A percentile compares a stretch with the other conserved stretches of the same genome.
Evolutionary conservation across 1,284 basidiomycete species (phyloP).

Genomic region (Malassezia yamatoensis): DNA sequence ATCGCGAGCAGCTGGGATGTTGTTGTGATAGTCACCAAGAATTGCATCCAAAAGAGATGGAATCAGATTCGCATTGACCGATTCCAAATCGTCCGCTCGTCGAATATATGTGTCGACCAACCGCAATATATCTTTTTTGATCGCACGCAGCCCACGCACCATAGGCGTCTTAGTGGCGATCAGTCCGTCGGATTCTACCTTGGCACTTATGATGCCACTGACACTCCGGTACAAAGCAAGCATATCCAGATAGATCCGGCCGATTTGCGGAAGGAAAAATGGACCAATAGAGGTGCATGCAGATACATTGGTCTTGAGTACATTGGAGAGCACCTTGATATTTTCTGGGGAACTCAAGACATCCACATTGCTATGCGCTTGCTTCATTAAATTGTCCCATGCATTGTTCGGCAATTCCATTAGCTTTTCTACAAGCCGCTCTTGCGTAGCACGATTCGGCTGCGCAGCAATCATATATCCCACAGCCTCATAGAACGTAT

Average conservation of each 20-base stretch:
- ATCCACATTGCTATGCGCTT: conserved; percentile 85
- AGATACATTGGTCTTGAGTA: conserved; percentile 96
- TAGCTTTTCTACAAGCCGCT: conserved; percentile 82
- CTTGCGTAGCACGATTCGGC: conserved; percentile 92
- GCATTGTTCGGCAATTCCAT: conserved; percentile 98
- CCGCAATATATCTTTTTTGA: conserved; percentile 97
- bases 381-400: conserved; percentile 94
- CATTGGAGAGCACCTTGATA: conserved; percentile 92
- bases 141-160: conserved; percentile 83
- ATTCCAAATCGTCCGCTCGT: conserved; percentile 88
- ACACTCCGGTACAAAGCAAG: conserved; percentile 95
- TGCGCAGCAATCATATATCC: conserved; percentile 99
- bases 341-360: conserved; percentile 84
- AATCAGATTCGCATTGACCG: conserved; percentile 82
- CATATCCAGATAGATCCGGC: conserved; percentile 95
- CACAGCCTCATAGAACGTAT: conserved; percentile 64
- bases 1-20: conserved; percentile 84
- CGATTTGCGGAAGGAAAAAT: conserved; percentile 93
- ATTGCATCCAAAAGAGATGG: conserved; percentile 93
- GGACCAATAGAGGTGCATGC: conserved; percentile 94
- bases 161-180: conserved; percentile 97
- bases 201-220: conserved; percentile 91
- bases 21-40: conserved; percentile 88
- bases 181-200: conserved; percentile 65
- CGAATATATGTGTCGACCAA: conserved; percentile 92